These are phyloP conservation scores for Cytospora leucostoma DNA, from an alignment of 2,329 filamentous ascomycete genomes.

Conservation along the genomic window DNA sequence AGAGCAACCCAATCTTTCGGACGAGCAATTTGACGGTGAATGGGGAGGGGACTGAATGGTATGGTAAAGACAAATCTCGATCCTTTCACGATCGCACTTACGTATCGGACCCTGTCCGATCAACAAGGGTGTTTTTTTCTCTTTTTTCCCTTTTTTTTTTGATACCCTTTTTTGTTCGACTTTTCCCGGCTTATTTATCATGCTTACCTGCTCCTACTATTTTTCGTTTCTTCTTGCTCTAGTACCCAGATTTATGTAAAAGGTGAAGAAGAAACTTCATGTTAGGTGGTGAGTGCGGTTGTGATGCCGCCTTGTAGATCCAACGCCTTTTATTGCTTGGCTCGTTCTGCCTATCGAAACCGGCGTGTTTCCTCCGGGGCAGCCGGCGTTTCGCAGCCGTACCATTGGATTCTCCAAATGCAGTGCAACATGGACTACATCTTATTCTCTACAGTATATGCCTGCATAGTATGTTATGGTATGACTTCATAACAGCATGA, in stretches of 20 bases:
- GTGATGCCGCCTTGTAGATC: not conserved
- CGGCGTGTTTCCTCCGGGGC: slow-evolving; percentile 11
- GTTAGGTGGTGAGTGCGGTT: slow-evolving; percentile 7
- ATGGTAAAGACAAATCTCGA: not conserved
- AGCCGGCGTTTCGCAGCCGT: not conserved
- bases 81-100: not conserved
- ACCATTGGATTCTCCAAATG: not conserved
- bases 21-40: not conserved
- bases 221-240: no score
- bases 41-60: not conserved
- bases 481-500: slow-evolving; percentile 25
- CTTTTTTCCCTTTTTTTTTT: not conserved
- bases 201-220: no score
- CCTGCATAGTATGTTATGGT: not conserved
- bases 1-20: slow-evolving; percentile 10
- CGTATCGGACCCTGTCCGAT: not conserved
- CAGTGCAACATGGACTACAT: not conserved
- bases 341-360: not conserved
- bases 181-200: no score
- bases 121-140: not conserved
- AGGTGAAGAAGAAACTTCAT: not conserved
- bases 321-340: no score
- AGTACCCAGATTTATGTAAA: not conserved
- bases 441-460: not conserved
- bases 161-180: no score